phyloP scores from a whole-genome alignment of 495 filamentous ascomycete species.

The Penicillium ucsense region DNA sequence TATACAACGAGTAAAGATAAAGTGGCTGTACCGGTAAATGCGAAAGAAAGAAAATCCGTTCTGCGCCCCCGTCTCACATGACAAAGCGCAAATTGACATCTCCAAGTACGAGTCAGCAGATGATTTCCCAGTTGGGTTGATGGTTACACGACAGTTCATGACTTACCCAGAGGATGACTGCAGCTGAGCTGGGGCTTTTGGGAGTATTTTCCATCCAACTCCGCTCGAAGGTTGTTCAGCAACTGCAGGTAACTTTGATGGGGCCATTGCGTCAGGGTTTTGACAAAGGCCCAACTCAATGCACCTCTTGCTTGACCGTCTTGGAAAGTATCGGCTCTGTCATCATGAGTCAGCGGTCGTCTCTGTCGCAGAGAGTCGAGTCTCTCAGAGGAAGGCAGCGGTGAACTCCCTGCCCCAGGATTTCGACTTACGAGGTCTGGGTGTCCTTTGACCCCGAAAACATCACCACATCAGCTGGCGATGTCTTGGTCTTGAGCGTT shows the following conservation, averaged over 20 bases:
- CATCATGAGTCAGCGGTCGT: no score
- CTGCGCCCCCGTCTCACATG: constrained; percentile 18
- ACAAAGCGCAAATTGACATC: constrained; percentile 36
- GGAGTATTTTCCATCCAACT: constrained; percentile 80
- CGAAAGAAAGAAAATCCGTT: not conserved
- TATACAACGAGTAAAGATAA: not conserved
- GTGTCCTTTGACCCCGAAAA: constrained; percentile 94
- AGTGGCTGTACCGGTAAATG: not conserved
- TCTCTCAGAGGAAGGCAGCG: no score
- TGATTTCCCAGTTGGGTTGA: not conserved
- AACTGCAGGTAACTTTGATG: constrained; percentile 95
- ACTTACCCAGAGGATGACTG: constrained; percentile 86
- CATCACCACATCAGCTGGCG: constrained; percentile 93
- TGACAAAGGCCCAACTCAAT: constrained; percentile 96
- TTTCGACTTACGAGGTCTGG: constrained; percentile 54
- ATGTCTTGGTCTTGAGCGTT: constrained; percentile 80
- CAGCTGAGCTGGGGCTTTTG: constrained; percentile 97
- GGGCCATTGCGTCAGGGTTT: constrained; percentile 81
- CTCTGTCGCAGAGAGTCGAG: no score
- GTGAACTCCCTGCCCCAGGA: not conserved
- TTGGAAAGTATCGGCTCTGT: constrained; percentile 36
- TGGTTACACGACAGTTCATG: constrained; percentile 5
- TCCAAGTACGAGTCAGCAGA: constrained; percentile 15
- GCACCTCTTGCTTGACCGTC: constrained; percentile 85
- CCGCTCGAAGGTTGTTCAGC: constrained; percentile 86